Percentiles rank a stretch among this genome's conserved stretches.
phyloP scores from a whole-genome alignment of 192 early-diverging fungal genomes.

The Coemansia biformis region DNA sequence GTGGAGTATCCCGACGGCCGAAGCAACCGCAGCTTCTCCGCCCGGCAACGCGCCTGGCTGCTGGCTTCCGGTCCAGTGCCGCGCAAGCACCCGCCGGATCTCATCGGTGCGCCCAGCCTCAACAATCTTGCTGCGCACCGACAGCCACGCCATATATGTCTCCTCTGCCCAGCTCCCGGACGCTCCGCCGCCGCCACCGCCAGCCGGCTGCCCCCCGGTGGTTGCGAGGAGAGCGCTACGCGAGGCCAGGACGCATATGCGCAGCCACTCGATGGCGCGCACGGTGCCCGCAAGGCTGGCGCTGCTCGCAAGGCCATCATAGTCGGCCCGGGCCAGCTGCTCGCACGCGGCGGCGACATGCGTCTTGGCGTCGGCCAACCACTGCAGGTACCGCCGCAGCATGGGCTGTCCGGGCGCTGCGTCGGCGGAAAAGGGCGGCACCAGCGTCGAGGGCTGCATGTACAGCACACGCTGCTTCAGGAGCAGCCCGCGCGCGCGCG shows the following conservation, averaged over 20 bases:
- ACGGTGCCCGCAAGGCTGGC: constrained; percentile 3
- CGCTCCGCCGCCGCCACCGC: background rate
- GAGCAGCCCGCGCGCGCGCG: background rate
- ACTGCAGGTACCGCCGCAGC: constrained; percentile 11
- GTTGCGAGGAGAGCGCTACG: constrained; percentile 2
- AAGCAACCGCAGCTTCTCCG: background rate
- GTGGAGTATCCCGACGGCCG: constrained; percentile 9
- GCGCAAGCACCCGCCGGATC: constrained; percentile 4
- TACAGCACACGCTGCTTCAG: constrained; percentile 17
- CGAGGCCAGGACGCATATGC: constrained; percentile 15
- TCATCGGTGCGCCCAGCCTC: constrained; percentile 6
- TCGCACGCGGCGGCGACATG: constrained; percentile 1
- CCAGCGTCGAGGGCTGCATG: constrained; percentile 19
- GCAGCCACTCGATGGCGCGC: constrained; percentile 12
- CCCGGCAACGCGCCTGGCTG: background rate
- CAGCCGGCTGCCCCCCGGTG: background rate
- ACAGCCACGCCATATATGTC: constrained; percentile 27
- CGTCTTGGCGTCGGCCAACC: constrained; percentile 8
- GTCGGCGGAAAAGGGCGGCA: background rate
- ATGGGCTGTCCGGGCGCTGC: background rate
- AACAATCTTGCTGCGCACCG: constrained; percentile 11
- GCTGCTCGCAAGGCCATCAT: background rate
- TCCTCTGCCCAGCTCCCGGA: constrained; percentile 19
- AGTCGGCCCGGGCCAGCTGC: constrained; percentile 1
- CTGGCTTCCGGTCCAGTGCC: constrained; percentile 15